A percentile compares a stretch with the other conserved stretches of the same genome.
Conservation (phyloP, 805 yeast genomes). For the Suhomyces sp. region DNA sequence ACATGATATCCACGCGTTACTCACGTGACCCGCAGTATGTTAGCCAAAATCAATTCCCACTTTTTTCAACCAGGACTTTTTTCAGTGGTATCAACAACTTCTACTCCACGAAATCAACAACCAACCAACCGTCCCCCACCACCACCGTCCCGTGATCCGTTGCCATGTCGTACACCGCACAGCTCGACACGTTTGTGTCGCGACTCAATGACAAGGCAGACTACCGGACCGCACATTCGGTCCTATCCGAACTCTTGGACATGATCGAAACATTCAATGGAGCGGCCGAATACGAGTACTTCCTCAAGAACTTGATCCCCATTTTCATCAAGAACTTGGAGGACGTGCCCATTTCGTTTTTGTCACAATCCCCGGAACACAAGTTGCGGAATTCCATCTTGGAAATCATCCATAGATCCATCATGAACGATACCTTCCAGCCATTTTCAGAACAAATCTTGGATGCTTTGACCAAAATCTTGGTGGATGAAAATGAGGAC, state of each 20-base stretch:
- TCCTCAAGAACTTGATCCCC: conserved; percentile 69
- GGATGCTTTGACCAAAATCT: conserved; percentile 55
- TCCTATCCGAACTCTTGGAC: conserved; percentile 81
- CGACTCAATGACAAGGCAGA: conserved; percentile 60
- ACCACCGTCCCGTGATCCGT: background rate
- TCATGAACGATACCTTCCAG: conserved; percentile 77
- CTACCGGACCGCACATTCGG: conserved; percentile 60
- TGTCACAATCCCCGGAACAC: conserved; percentile 65
- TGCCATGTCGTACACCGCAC: conserved; percentile 48
- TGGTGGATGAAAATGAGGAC: conserved; percentile 86
- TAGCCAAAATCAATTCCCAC: conserved; percentile 19
- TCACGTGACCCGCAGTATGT: conserved; percentile 23
- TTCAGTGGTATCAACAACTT: no score
- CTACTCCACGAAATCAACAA: background rate
- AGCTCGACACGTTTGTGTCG: conserved; percentile 66
- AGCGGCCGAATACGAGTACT: conserved; percentile 76
- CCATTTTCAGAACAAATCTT: conserved; percentile 64
- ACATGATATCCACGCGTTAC: conserved; percentile 28
- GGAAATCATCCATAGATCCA: conserved; percentile 78
- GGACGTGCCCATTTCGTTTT: conserved; percentile 70
- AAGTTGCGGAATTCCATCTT: conserved; percentile 73
- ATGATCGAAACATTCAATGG: conserved; percentile 81
- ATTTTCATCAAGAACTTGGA: conserved; percentile 62
- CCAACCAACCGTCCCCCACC: background rate
- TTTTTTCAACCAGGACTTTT: conserved; percentile 13